These are phyloP conservation scores for Sporothrix pallida DNA, from an alignment of 2,329 filamentous ascomycete species.

Conservation along the genomic window DNA sequence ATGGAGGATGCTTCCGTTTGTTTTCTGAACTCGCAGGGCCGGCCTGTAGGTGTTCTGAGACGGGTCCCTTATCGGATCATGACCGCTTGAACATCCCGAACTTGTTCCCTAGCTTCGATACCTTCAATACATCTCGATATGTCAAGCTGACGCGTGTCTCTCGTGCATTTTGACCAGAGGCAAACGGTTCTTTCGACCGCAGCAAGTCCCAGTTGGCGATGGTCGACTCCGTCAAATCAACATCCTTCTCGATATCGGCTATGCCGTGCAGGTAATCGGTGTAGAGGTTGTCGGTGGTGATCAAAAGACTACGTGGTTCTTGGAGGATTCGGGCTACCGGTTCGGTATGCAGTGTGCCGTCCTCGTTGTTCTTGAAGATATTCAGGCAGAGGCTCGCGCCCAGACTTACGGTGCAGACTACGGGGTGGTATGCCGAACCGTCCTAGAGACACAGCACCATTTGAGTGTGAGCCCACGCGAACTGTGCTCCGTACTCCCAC, in stretches of 20 bases:
- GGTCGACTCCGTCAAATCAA: conserved; percentile 63
- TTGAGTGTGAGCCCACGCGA: conserved; percentile 16
- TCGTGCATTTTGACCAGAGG: conserved; percentile 62
- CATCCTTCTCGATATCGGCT: conserved; percentile 68
- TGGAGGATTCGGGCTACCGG: conserved; percentile 71
- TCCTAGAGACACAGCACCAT: conserved; percentile 54
- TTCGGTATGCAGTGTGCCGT: conserved; percentile 60
- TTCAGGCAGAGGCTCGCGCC: conserved; percentile 79
- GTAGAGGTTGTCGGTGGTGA: conserved; percentile 73
- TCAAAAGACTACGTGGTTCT: conserved; percentile 79
- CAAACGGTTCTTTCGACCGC: conserved; percentile 53
- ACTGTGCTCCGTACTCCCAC: background rate
- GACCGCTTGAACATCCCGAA: conserved; percentile 55
- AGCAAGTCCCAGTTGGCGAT: conserved; percentile 77
- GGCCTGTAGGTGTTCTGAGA: background rate
- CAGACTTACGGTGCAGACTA: conserved; percentile 90
- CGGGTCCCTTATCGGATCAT: background rate
- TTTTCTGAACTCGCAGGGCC: conserved; percentile 55
- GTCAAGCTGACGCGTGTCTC: conserved; percentile 73
- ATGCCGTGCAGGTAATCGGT: conserved; percentile 77
- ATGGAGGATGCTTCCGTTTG: conserved; percentile 77
- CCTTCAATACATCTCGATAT: conserved; percentile 84
- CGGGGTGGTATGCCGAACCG: conserved; percentile 81
- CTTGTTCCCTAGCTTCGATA: conserved; percentile 74
- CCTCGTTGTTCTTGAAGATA: conserved; percentile 68